Evolutionary conservation across 129 eudicot species (phyloP), one percentile per base, ranked within the genome.

Genomic region (Lonicera japonica): DNA sequence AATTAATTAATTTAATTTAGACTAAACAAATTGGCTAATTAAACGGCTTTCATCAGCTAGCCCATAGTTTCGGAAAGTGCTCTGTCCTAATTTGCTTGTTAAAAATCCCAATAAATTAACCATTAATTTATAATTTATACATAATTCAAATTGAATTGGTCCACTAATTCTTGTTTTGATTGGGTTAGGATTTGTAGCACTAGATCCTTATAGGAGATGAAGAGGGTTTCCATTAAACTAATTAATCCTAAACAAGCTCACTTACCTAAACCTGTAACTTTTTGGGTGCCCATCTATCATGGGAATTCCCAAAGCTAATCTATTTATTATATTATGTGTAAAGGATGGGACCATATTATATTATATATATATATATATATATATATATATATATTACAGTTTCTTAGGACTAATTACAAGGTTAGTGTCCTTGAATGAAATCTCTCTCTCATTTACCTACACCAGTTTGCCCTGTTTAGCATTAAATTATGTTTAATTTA

Each of bases 211-310:
- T 69, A 71, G 75, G 79, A 60, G 67, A 60, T 65, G 70, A 77
- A 73, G 70, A 70, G 19, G 70, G 72, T 2, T 2, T 74, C 74
- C 51, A 67, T 70, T 78, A 70, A 74, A 74, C 70, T 74, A 74
- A 62, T 79, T 74, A 74, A 62, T 79, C 76, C 54, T 65, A 71
- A 69, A 73, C 36, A 62, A 54, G 69, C 75, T 77, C 74, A 63
- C 58, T 45, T 63, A 64, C 72, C 66, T 47, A 64, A 73, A 68
- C 75, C 64, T 68, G 66, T 68, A n/a, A n/a, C 51, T 67, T 54
- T 55, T 12, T 54, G 46, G 55, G 57, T 20, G 10, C 29, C 46
- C 55, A 61, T 67, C 17, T 25, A 8, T 64, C 63, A 68, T 62
- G 66, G 66, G 55, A 45, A 45, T 10, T 22, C 34, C 19, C 55